These are phyloP conservation scores for Gastrolobium villosum DNA, from an alignment of 306 rosid genomes.

Conservation along the genomic window DNA sequence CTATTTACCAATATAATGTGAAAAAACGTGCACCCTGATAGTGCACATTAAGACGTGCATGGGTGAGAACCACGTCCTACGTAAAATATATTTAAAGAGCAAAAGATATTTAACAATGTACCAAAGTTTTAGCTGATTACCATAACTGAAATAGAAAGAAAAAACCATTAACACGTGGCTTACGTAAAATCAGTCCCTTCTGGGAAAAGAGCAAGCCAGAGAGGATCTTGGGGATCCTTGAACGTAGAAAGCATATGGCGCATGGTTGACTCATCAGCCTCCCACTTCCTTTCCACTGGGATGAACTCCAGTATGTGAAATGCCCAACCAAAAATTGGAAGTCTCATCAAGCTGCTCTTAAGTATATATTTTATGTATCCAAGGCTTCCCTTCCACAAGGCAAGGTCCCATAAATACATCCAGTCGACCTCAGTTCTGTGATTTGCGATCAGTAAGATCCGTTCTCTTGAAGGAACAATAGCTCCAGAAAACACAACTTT, in stretches of 20 bases:
- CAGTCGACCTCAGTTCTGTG: constrained; percentile 92
- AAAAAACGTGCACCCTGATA: too few relatives aligned
- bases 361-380: constrained; percentile 81
- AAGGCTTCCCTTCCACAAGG: constrained; percentile 73
- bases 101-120: not conserved
- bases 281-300: constrained; percentile 86
- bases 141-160: constrained; percentile 19
- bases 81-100: too few relatives aligned
- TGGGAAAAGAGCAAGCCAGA: constrained; percentile 92
- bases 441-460: constrained; percentile 74
- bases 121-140: constrained; percentile 3
- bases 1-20: too few relatives aligned
- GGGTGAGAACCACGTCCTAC: too few relatives aligned
- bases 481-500: constrained; percentile 79
- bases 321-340: constrained; percentile 87
- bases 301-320: constrained; percentile 87
- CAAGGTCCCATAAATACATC: constrained; percentile 95
- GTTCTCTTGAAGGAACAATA: constrained; percentile 63
- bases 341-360: constrained; percentile 81
- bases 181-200: constrained; percentile 93
- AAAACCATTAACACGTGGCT: constrained; percentile 44
- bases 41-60: too few relatives aligned
- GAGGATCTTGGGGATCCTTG: constrained; percentile 73
- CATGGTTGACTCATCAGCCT: constrained; percentile 68
- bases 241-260: constrained; percentile 77